Evolutionary conservation across 352 stramenopile genomes (phyloP), one percentile per base, ranked within the genome.

Genomic region (Phytophthora pistaciae): DNA sequence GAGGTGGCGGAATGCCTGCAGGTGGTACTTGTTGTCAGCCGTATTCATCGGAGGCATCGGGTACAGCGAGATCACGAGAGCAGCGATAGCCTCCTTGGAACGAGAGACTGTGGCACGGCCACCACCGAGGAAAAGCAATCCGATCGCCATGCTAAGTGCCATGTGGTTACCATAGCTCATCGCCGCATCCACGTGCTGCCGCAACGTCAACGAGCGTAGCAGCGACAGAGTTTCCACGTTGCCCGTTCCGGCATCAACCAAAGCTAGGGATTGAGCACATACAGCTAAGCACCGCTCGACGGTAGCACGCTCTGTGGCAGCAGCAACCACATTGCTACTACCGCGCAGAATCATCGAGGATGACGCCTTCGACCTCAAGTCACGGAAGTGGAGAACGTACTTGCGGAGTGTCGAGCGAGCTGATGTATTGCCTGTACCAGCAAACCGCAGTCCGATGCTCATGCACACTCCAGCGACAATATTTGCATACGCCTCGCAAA

Each of bases 81-180:
- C 91, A 9, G 97, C 97, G 55, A 99, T 97, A 56, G 98, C 95
- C 48, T 93, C 84, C 31, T 88, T 90, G 0, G 87, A 91, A 18
- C 85, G 79, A n/a, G 84, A 88, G n/a, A 99, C 75, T 0, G 97
- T 99, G 16, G 87, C 91, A 57, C 93, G 95, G 0, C 98, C 98
- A 40, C 96, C 96, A 27, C 97, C 97, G 5, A 99, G 67, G 64
- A 99, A 99, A 7, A 99, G 82, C 56, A 99, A 78, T 0, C 97
- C 98, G 29, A 99, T 98, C 23, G 97, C 92, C 78, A 97, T 94
- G 46, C 88, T 96, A 52, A 98, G 86, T 14, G 91, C 87, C 95
- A 99, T 98, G 80, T 99, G 97, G 38, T 95, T 98, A 8, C 98
- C 98, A 64, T 99, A 99, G 11, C 88, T 96, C 38, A 98, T 90